These are phyloP conservation scores for Beauveria medogensis DNA, from an alignment of 2,329 filamentous ascomycete genomes.

Conservation along the genomic window DNA sequence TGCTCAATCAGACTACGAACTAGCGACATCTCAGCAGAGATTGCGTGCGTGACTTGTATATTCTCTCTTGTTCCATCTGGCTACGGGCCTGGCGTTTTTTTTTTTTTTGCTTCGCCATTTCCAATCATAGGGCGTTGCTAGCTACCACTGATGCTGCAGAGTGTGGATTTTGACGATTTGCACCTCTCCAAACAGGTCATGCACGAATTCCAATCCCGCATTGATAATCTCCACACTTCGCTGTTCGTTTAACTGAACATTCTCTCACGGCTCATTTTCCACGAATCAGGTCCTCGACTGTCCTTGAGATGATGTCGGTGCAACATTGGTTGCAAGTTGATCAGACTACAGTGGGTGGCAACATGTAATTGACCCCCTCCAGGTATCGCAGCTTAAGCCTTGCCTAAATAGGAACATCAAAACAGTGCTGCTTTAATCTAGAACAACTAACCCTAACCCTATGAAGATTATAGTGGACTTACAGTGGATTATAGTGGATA, in stretches of 20 bases:
- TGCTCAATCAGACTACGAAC: neutral
- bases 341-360: too few species aligned
- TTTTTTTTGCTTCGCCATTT: neutral
- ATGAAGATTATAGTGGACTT: too few species aligned
- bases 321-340: too few species aligned
- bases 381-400: too few species aligned
- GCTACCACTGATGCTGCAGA: neutral
- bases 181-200: neutral
- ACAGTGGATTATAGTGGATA: too few species aligned
- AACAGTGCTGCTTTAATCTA: too few species aligned
- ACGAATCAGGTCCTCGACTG: neutral
- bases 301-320: too few species aligned
- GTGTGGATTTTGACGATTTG: neutral
- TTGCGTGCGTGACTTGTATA: neutral
- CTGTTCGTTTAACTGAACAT: neutral
- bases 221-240: neutral
- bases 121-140: neutral
- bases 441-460: too few species aligned
- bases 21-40: neutral
- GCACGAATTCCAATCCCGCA: neutral
- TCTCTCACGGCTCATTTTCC: neutral
- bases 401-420: too few species aligned
- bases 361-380: too few species aligned
- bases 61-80: neutral
- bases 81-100: neutral